Evolutionary conservation across 768 basidiomycete species (phyloP).

Genomic region (Boletus vinaceobasis): DNA sequence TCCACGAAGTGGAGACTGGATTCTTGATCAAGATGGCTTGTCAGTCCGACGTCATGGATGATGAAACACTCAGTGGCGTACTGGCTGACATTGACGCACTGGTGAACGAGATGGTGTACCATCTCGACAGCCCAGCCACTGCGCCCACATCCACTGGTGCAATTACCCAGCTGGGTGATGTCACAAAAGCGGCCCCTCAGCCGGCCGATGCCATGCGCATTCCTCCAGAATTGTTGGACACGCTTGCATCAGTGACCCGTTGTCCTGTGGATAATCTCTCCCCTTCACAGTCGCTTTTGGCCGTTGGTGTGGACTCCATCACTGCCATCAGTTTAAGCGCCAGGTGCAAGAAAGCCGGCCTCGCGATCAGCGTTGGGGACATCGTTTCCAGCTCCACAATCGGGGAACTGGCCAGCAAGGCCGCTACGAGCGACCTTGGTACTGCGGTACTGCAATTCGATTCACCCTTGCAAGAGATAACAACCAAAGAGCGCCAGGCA

Average conservation of each 20-base stretch:
- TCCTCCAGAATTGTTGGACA: constrained; percentile 6
- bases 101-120: constrained; percentile 19
- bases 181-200: neutral
- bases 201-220: neutral
- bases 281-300: constrained; percentile 34
- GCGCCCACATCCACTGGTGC: neutral
- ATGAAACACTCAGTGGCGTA: constrained; percentile 14
- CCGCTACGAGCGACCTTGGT: neutral
- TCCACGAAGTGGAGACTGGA: constrained; percentile 30
- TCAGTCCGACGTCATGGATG: constrained; percentile 27
- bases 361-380: constrained; percentile 35
- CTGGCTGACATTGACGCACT: constrained; percentile 19
- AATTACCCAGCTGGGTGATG: neutral
- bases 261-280: constrained; percentile 30
- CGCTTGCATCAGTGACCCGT: constrained; percentile 20
- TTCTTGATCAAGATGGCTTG: constrained; percentile 38
- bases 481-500: constrained; percentile 11
- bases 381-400: constrained; percentile 41
- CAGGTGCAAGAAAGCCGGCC: constrained; percentile 36
- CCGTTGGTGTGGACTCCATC: constrained; percentile 49
- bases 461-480: neutral
- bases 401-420: constrained; percentile 22
- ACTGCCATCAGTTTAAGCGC: constrained; percentile 44
- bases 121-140: constrained; percentile 14
- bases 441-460: neutral